Evolutionary conservation across 495 filamentous ascomycete species (phyloP), one percentile per base, ranked within the genome.

Genomic region (Cryomyces antarcticus): DNA sequence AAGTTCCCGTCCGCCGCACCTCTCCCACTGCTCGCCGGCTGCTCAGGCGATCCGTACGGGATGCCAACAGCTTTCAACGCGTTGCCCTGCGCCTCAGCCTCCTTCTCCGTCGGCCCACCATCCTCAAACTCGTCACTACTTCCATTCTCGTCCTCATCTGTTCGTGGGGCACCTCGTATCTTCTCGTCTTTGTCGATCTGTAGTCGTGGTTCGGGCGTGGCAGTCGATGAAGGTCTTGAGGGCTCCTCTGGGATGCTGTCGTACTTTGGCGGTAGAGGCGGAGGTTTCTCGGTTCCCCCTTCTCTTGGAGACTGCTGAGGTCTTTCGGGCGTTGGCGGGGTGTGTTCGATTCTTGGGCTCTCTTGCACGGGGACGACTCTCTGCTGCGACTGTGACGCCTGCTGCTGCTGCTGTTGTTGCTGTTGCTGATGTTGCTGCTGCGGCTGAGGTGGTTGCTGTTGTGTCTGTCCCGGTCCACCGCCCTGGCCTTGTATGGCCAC

Each of bases 331-430:
- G 62, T 63, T 3, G 62, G 61, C 31, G 62, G 62, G 33, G 61
- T 68, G 53, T 60, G 52, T 47, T 66, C 59, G 30, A 53, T 62
- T 29, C 58, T 56, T n/a, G 60, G 57, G 43, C 50, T 60, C 37
- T 53, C 43, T 45, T 12, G 45, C 46, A 41, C 38, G 39, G 28
- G 35, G 49, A 10, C 28, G 4, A 28, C 5, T 46, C 33, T 35
- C 17, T 24, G 17, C 17, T 24, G 17, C 17, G 17, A 24, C 17
- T 24, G 17, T 24, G 17, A 2, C 17, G 17, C 17, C 17, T 24
- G 17, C 17, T 24, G 17, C 17, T 24, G 17, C 17, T 24, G 17
- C 2, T 24, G 17, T 24, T 24, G 17, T 24, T 24, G 17, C 2
- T 24, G 17, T 24, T 24, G 27, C 34, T 31, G 35, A 31, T 45